Conservation (phyloP, 2,329 filamentous ascomycete species). For the Stachybotrys chartarum region DNA sequence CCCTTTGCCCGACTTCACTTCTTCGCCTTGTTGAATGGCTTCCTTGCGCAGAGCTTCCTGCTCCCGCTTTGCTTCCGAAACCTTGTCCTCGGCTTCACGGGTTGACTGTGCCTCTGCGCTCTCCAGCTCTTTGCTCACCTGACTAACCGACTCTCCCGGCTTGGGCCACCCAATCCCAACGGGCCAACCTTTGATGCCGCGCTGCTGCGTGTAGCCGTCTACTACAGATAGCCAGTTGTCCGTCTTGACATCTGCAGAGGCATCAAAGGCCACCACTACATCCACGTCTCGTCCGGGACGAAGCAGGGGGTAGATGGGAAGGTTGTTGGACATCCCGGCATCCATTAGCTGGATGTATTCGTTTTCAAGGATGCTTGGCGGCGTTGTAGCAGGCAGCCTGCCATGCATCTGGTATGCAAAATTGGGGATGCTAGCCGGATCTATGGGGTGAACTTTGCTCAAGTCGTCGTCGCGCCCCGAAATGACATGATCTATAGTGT, state of each 20-base stretch:
- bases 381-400: constrained; percentile 67
- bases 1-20: constrained; percentile 16
- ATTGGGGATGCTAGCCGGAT: constrained; percentile 86
- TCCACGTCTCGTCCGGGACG: constrained; percentile 85
- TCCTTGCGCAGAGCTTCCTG: constrained; percentile 25
- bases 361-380: constrained; percentile 63
- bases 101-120: constrained; percentile 53
- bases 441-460: constrained; percentile 88
- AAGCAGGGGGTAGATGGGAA: constrained; percentile 90
- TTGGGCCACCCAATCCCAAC: constrained; percentile 91
- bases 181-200: constrained; percentile 91
- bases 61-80: constrained; percentile 51
- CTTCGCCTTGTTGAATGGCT: constrained; percentile 14
- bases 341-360: constrained; percentile 85
- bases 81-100: constrained; percentile 54
- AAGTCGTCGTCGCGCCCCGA: constrained; percentile 76
- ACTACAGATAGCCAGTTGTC: constrained; percentile 96
- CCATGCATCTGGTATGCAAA: constrained; percentile 77
- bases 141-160: constrained; percentile 45
- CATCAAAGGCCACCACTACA: constrained; percentile 87
- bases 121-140: constrained; percentile 59
- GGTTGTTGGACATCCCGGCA: constrained; percentile 96
- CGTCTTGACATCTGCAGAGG: constrained; percentile 83
- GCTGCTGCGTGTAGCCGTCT: constrained; percentile 86
- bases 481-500: constrained; percentile 73